Evolutionary conservation across 305 asterid species (phyloP).

Genomic region (Withania somnifera): DNA sequence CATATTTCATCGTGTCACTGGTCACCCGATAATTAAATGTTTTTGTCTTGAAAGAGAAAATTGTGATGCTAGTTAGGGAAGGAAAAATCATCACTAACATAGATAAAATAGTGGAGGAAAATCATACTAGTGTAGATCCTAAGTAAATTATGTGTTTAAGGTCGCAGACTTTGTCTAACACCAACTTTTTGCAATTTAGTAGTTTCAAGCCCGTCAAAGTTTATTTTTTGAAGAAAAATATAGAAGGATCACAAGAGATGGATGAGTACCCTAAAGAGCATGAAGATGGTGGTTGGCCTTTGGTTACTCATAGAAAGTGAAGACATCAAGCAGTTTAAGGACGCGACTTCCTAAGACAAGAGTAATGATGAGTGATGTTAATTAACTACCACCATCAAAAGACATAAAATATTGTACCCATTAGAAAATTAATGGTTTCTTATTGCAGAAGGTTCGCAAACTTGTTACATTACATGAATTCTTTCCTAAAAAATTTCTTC

Average conservation of each 20-base stretch:
- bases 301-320: neutral
- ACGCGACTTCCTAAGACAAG: neutral
- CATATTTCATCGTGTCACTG: too few relatives aligned
- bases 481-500: too few relatives aligned
- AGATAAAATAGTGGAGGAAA: too few relatives aligned
- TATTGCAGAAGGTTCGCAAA: neutral
- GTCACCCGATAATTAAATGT: too few relatives aligned
- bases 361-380: neutral
- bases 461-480: neutral
- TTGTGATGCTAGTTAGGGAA: too few relatives aligned
- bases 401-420: neutral
- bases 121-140: too few relatives aligned
- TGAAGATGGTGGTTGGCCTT: neutral
- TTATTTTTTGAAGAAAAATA: neutral
- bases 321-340: neutral
- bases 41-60: too few relatives aligned
- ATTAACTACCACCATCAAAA: neutral
- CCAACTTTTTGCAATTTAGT: neutral
- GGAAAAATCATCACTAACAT: too few relatives aligned
- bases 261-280: neutral
- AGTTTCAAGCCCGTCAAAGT: neutral
- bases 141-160: neutral
- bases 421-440: too few relatives aligned
- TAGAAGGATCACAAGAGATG: neutral
- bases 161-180: neutral